These are phyloP conservation scores for Dioscorea zingiberensis DNA, from an alignment of 106 monocot species.

Conservation along the genomic window DNA sequence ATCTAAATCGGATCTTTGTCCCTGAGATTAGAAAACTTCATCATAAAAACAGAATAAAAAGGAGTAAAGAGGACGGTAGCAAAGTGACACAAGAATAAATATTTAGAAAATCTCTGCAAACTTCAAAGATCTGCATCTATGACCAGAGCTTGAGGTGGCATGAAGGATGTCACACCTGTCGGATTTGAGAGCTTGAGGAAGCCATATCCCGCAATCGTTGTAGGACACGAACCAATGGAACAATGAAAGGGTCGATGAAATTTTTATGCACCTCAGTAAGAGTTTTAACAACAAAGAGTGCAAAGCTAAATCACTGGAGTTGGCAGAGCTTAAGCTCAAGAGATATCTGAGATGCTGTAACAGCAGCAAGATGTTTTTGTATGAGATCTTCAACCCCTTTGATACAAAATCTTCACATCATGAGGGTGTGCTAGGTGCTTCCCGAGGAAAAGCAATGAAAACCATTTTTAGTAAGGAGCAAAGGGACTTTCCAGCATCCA, in stretches of 20 bases:
- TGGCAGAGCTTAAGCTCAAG: constrained; percentile 74
- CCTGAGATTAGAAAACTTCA: constrained; percentile 34
- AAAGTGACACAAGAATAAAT: constrained; percentile 1
- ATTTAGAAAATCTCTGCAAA: no score
- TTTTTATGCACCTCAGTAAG: constrained; percentile 84
- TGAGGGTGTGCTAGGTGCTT: constrained; percentile 54
- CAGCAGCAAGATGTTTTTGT: constrained; percentile 92
- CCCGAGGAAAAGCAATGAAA: constrained; percentile 83
- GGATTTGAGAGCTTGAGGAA: constrained; percentile 52
- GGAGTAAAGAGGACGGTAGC: background rate
- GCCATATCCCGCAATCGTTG: constrained; percentile 92
- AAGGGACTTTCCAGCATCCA: constrained; percentile 96
- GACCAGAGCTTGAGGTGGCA: no score
- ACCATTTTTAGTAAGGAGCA: constrained; percentile 95
- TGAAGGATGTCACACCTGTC: constrained; percentile 53
- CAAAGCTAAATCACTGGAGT: constrained; percentile 86
- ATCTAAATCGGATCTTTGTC: constrained; percentile 74
- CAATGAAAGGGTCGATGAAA: constrained; percentile 75
- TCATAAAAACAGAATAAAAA: background rate
- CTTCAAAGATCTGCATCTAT: no score
- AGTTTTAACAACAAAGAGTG: constrained; percentile 64
- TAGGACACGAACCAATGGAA: constrained; percentile 80
- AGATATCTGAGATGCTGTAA: constrained; percentile 79
- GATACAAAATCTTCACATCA: constrained; percentile 82
- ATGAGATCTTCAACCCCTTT: constrained; percentile 88